Base-by-base conservation (phyloP, 2,329 filamentous ascomycete genomes). In the Ophiocordyceps australis region DNA sequence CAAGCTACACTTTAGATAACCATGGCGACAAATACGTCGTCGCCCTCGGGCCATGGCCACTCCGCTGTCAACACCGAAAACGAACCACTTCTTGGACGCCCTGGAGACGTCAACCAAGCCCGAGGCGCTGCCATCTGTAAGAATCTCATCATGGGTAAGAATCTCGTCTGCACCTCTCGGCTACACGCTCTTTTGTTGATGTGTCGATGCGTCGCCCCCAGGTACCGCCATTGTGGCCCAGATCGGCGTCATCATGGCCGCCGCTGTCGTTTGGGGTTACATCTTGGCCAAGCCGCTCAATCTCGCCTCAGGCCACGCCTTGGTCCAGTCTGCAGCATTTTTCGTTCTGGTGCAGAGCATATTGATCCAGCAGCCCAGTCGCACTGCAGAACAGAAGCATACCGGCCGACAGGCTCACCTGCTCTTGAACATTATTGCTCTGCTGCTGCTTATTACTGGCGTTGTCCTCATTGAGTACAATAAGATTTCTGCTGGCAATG, bases 301-400 rank as follows among this genome's bases (percentile, higher is more conserved):
- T 20, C 70, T 93, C 39, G 93, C 95, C 63, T 83, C 81, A 12
- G 71, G 75, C 7, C 86, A 95, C 49, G 86, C 86, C 7, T 72
- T 94, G 44, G 57, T 74, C 30, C 60, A 66, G 52, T 61, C 57
- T 9, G 36, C 76, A 30, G 83, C 72, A 25, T 49, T 92, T 30
- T 60, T 93, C 33, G 60, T 81, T 30, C 60, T 89, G 39, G 65
- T 78, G 12, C 76, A 94, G 58, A 76, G 75, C 28, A 70, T 85
- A 35, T 70, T 95, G 27, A 57, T 89, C 37, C 65, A 95, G 19
- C 89, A 98, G 49, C 89, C 86, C 2, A 93, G 86, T 0, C 67
- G 78, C 39, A 79, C 79, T 0, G 57, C 73, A 3, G 49, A 59
- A 11, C 79, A 93, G 52, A 94, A 94, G 52, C 47, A 52, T 20